Percentiles rank a stretch among this genome's conserved stretches.
Conservation (phyloP, 495 filamentous ascomycete species). For the Aspergillus sparsus region DNA sequence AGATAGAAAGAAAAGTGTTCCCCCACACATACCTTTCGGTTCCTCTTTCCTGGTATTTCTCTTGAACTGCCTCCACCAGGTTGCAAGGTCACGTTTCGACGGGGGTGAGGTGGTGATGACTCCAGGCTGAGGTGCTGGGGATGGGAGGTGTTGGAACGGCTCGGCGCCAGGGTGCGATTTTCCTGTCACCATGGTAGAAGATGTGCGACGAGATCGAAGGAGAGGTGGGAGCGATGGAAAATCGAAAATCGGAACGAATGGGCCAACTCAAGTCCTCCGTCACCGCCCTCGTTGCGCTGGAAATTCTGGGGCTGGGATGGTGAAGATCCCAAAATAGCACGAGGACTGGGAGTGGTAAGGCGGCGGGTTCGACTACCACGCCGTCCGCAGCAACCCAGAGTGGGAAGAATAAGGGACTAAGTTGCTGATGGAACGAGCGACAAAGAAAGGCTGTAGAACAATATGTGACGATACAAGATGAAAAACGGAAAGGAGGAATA, state of each 20-base stretch:
- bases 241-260: conserved; percentile 9
- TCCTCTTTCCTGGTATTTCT: conserved; percentile 73
- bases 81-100: conserved; percentile 77
- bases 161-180: conserved; percentile 46
- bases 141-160: conserved; percentile 35
- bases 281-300: conserved; percentile 38
- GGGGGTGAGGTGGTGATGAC: conserved; percentile 57
- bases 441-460: background rate
- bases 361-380: conserved; percentile 26
- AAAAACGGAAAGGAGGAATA: conserved; percentile 13
- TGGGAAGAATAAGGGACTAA: conserved; percentile 17
- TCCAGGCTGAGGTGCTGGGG: conserved; percentile 34
- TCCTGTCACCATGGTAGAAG: conserved; percentile 44
- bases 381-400: conserved; percentile 20
- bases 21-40: conserved; percentile 62
- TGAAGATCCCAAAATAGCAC: conserved; percentile 41
- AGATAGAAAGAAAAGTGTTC: background rate
- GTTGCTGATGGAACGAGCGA: conserved; percentile 7
- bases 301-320: conserved; percentile 42
- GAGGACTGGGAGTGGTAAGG: conserved; percentile 22
- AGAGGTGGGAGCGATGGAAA: conserved; percentile 10
- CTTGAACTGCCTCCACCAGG: conserved; percentile 92
- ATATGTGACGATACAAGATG: conserved; percentile 1
- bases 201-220: conserved; percentile 17
- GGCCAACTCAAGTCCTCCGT: conserved; percentile 29